Evolutionary conservation across 2,329 filamentous ascomycete genomes (phyloP).

Genomic region (Phaeosphaeria sp.): DNA sequence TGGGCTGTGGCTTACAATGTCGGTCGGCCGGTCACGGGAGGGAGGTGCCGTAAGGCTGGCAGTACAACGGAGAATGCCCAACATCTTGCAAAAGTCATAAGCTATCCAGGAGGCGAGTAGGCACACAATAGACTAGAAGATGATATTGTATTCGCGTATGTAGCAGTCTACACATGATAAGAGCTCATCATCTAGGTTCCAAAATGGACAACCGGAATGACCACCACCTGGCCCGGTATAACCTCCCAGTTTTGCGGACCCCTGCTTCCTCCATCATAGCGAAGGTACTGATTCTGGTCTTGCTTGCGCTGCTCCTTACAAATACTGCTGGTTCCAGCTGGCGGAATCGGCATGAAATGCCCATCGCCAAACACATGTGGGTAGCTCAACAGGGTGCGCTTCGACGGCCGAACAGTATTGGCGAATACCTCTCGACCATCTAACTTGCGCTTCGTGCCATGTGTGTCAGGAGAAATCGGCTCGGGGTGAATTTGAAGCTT

Average conservation of each 20-base stretch:
- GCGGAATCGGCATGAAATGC: background rate
- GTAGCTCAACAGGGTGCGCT: background rate
- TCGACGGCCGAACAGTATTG: background rate
- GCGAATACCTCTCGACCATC: background rate
- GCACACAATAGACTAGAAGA: background rate
- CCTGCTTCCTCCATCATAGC: background rate
- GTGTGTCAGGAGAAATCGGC: background rate
- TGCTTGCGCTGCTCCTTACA: background rate
- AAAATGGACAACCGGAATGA: background rate
- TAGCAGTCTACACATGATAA: background rate
- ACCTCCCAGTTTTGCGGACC: background rate
- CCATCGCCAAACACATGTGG: background rate
- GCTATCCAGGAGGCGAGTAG: background rate
- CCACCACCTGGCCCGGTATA: background rate
- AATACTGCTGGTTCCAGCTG: background rate
- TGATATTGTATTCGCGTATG: background rate
- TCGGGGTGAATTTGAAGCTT: slow-evolving; percentile 2
- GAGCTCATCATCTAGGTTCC: background rate
- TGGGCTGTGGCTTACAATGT: background rate
- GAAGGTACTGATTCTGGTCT: background rate
- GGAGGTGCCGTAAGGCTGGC: background rate
- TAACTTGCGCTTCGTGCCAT: slow-evolving; percentile 1
- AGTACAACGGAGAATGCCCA: background rate
- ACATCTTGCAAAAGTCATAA: background rate
- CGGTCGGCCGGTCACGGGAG: background rate